A percentile compares a stretch with the other conserved stretches of the same genome.
These are phyloP conservation scores for Arthrobotrys sinensis DNA, from an alignment of 2,329 filamentous ascomycete species.

Conservation along the genomic window DNA sequence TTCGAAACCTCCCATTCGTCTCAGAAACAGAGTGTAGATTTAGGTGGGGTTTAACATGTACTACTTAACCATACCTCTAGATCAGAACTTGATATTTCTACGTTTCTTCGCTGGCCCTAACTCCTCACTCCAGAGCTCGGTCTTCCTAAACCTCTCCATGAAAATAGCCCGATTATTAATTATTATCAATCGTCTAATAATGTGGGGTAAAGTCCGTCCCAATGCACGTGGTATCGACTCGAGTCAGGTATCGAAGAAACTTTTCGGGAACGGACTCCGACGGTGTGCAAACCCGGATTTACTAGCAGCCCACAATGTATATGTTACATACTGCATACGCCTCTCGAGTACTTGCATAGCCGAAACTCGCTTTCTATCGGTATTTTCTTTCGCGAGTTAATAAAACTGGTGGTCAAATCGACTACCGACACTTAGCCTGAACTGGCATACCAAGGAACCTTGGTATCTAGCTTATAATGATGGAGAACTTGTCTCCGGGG, in stretches of 20 bases:
- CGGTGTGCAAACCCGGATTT: constrained; percentile 41
- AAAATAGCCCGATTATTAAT: constrained; percentile 21
- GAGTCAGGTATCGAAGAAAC: constrained; percentile 2
- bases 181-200: constrained; percentile 14
- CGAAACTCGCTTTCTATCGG: constrained; percentile 20
- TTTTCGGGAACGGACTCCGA: constrained; percentile 45
- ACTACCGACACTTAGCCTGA: constrained; percentile 17
- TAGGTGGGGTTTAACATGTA: too few relatives aligned
- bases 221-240: constrained; percentile 4
- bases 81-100: too few relatives aligned
- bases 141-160: not conserved
- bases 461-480: not conserved
- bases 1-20: too few relatives aligned
- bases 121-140: too few relatives aligned
- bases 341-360: constrained; percentile 27
- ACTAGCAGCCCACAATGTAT: not conserved
- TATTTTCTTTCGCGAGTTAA: constrained; percentile 21
- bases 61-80: too few relatives aligned
- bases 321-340: constrained; percentile 4
- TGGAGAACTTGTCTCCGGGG: constrained; percentile 1
- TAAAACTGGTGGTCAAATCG: not conserved
- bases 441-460: constrained; percentile 12
- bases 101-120: too few relatives aligned
- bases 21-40: too few relatives aligned
- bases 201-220: not conserved